Evolutionary conservation across 345 rosid species (phyloP).

Genomic region (Eucalyptus microcorys): DNA sequence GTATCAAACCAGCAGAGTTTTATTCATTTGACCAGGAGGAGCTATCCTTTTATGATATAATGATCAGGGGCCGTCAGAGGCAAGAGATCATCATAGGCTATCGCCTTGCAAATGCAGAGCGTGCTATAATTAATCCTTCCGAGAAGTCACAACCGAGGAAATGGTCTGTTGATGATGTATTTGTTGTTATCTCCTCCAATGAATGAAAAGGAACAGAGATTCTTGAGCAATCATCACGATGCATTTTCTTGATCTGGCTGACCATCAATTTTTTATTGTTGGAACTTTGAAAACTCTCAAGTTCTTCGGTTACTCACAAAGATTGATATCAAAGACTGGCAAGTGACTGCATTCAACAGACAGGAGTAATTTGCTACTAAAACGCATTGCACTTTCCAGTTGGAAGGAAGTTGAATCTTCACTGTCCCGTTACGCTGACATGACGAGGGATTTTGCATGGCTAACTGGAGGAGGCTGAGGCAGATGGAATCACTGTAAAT

Average conservation of each 20-base stretch:
- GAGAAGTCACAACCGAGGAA: slow-evolving; percentile 45
- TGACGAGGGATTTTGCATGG: not conserved
- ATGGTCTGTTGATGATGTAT: slow-evolving; percentile 86
- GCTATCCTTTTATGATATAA: slow-evolving; percentile 58
- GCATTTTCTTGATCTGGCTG: not conserved
- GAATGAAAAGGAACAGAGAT: slow-evolving; percentile 6
- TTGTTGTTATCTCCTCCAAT: slow-evolving; percentile 66
- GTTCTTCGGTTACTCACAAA: not conserved
- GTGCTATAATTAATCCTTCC: slow-evolving; percentile 66
- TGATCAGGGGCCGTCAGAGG: slow-evolving; percentile 68
- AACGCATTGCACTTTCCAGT: not conserved
- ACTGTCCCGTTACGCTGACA: not conserved
- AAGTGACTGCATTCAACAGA: not conserved
- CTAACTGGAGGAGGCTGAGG: not conserved
- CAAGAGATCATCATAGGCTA: slow-evolving; percentile 65
- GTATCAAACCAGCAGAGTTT: slow-evolving; percentile 86
- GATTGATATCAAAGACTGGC: not conserved
- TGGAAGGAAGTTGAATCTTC: not conserved
- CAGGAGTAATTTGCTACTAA: not conserved
- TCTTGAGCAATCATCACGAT: not conserved
- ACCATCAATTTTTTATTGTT: not conserved
- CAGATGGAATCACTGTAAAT: not conserved
- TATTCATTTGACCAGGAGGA: slow-evolving; percentile 79
- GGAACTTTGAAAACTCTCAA: not conserved
- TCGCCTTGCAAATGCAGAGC: slow-evolving; percentile 55